Base-by-base conservation (phyloP, 176 grass and related monocot species). In the Rhynchospora pubera region DNA sequence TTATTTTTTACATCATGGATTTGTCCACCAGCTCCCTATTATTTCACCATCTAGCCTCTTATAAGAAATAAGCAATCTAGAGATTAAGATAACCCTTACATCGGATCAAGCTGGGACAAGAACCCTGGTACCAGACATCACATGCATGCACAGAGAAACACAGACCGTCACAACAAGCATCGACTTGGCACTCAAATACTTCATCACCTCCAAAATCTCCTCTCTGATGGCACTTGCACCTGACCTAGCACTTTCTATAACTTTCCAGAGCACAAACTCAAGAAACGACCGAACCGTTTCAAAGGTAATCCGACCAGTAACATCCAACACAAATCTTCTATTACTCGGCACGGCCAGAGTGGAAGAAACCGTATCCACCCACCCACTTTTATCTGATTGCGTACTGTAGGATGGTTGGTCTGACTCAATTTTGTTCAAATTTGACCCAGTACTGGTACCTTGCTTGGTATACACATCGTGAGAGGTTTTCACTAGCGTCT, bases 261-360 rank as follows among this genome's bases (percentile, higher is more conserved):
- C 7, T 82, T 93, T 95, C 97, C 89, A 99, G 66, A 96, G 30
- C 22, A 85, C 60, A 78, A 99, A 96, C 60, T 99, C 97, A 14
- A 99, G 91, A 79, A 91, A 99, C 2, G 93, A 99, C 65, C 89
- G 84, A 60, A 99, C 91, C 0, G 93, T 93, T 87, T 99, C 97
- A 81, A 96, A 99, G 18, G 97, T 99, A 10, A 99, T 83, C 71
- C 89, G 94, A 58, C 97, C 97, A 2, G 93, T 96, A 64, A 99
- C 93, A 85, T 99, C 91, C 76, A 99, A 85, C 57, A 96, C 86
- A 79, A 99, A 89, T 22, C 81, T 91, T 88, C 97, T 85, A 84
- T 96, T 96, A 68, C 83, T 87, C 8, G 97, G 93, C 74, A 89
- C 87, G 9, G 89, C 79, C 60, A 99, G 57, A 7, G 93, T 91